Conservation (phyloP, 23 red algal species). For the Gracilaria domingensis region DNA sequence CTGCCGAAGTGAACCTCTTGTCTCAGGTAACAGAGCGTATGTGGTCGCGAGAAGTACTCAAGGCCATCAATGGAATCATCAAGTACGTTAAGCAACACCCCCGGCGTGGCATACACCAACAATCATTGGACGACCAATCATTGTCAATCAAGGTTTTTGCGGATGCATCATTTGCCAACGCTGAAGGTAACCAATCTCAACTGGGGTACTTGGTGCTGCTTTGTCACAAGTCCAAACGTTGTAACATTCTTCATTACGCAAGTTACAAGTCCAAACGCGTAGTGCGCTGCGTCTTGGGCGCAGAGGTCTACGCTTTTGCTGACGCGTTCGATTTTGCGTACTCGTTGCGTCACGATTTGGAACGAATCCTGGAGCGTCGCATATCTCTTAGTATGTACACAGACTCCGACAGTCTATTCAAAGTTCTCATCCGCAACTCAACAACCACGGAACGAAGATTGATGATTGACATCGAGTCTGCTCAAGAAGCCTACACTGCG, state of each 20-base stretch:
- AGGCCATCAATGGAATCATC: conserved; percentile 15
- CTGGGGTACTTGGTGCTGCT: conserved; percentile 20
- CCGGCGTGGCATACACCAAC: background rate
- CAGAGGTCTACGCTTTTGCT: conserved; percentile 15
- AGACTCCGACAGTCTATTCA: background rate
- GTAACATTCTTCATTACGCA: conserved; percentile 1
- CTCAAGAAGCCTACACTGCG: background rate
- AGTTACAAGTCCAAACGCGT: conserved; percentile 1
- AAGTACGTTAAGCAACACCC: background rate
- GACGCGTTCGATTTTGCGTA: background rate
- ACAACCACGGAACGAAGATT: background rate
- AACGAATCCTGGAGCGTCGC: background rate
- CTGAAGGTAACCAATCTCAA: background rate
- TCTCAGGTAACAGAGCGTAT: conserved; percentile 31
- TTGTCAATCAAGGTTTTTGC: conserved; percentile 24
- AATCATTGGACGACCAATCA: background rate
- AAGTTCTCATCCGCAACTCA: background rate
- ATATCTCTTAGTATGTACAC: background rate
- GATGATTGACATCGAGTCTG: background rate
- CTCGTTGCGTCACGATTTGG: background rate
- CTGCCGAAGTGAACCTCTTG: background rate
- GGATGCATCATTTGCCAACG: conserved; percentile 3
- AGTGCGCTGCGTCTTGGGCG: background rate
- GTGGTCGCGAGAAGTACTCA: conserved; percentile 30
- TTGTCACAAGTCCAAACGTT: background rate